These are phyloP conservation scores for Ophiosphaerella herpotricha DNA, from an alignment of 2,329 filamentous ascomycete genomes.

Conservation along the genomic window DNA sequence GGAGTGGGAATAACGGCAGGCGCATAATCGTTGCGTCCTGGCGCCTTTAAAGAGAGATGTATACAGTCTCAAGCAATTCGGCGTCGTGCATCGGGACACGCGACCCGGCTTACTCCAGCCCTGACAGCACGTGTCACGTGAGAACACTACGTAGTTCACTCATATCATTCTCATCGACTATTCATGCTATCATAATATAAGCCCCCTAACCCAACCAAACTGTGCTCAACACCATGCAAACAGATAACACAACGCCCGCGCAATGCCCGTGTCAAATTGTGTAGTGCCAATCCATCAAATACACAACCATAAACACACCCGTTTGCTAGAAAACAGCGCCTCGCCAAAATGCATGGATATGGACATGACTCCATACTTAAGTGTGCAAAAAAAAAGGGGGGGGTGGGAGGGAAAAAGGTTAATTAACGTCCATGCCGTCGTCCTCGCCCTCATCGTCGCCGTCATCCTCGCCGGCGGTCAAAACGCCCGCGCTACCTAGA, in stretches of 20 bases:
- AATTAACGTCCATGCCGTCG: conserved; percentile 50
- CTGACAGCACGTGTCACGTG: too few species aligned
- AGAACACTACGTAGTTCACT: too few species aligned
- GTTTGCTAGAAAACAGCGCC: conserved; percentile 9
- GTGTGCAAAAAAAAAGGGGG: not conserved
- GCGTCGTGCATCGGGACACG: too few species aligned
- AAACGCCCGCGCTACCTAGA: conserved; percentile 40
- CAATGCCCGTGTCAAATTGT: conserved; percentile 6
- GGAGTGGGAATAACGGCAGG: too few species aligned
- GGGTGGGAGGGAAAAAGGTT: not conserved
- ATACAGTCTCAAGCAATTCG: too few species aligned
- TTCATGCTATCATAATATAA: too few species aligned
- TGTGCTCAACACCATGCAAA: too few species aligned
- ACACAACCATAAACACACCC: not conserved
- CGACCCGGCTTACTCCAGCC: too few species aligned
- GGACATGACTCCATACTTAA: not conserved
- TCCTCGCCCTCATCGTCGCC: conserved; percentile 50
- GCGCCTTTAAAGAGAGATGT: too few species aligned
- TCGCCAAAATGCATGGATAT: conserved; percentile 8
- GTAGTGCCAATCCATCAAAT: not conserved
- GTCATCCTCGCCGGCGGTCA: conserved; percentile 49
- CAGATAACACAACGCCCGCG: conserved; percentile 2
- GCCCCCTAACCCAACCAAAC: too few species aligned
- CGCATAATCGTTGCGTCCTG: too few species aligned
- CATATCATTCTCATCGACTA: too few species aligned